Percentiles rank a stretch among this genome's conserved stretches.
Evolutionary conservation across 169 alveolate genomes (phyloP).

Genomic region (Sarcocystis neurona): DNA sequence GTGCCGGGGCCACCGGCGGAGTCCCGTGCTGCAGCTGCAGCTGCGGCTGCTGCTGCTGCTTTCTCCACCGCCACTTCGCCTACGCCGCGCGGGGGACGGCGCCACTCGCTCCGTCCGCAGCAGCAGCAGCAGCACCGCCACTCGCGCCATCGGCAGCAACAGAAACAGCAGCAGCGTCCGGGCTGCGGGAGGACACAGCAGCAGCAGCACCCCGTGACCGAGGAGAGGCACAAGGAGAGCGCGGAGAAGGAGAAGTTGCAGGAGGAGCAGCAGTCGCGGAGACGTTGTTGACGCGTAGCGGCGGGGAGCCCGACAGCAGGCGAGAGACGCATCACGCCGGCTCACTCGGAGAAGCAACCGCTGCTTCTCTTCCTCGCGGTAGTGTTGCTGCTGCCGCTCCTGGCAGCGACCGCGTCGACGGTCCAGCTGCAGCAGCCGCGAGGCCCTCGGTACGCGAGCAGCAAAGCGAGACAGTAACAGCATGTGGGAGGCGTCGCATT

Average conservation of each 20-base stretch:
- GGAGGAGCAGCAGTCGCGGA: no score
- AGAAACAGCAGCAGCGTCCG: neutral
- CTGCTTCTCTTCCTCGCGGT: no score
- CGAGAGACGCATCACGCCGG: no score
- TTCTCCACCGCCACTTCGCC: constrained; percentile 22
- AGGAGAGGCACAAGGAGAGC: no score
- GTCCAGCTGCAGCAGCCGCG: no score
- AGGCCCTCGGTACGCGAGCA: neutral
- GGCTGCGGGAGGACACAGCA: neutral
- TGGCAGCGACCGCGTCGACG: no score
- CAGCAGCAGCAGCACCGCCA: neutral
- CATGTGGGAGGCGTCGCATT: constrained; percentile 22
- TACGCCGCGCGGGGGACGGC: neutral
- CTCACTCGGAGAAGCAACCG: no score
- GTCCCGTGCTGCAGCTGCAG: neutral
- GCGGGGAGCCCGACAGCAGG: no score
- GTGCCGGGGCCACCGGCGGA: neutral
- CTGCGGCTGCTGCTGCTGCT: constrained; percentile 26
- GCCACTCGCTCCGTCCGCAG: neutral
- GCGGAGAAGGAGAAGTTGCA: no score
- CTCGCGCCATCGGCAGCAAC: neutral
- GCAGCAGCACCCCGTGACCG: neutral
- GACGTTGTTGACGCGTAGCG: no score
- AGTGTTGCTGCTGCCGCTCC: no score
- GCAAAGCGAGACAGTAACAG: constrained; percentile 15